Conservation (phyloP, 1,284 basidiomycete genomes). For the Cryptococcus sp. region DNA sequence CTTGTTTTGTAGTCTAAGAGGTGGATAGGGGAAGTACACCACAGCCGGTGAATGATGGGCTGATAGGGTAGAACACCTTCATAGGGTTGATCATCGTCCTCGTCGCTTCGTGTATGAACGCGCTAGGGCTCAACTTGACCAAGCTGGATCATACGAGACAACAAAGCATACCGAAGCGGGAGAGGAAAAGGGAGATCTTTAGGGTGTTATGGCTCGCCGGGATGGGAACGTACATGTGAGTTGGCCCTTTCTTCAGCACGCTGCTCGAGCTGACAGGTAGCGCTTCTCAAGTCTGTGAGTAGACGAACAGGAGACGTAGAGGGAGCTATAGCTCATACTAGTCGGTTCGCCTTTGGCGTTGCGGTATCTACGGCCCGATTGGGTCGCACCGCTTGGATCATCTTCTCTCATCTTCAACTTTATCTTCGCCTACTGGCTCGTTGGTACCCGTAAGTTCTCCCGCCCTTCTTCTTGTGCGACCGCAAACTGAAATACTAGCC, state of each 20-base stretch:
- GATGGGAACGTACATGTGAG: constrained; percentile 48
- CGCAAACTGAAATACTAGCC: constrained; percentile 21
- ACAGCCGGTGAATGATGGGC: too few relatives aligned
- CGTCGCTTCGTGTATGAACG: constrained; percentile 40
- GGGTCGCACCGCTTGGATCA: constrained; percentile 47
- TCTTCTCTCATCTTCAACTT: constrained; percentile 48
- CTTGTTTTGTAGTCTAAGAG: too few relatives aligned
- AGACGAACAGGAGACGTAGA: neutral
- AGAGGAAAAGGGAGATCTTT: constrained; percentile 39
- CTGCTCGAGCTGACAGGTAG: constrained; percentile 17
- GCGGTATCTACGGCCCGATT: constrained; percentile 46
- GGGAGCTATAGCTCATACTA: constrained; percentile 1
- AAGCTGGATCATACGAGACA: constrained; percentile 46
- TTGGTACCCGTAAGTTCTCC: constrained; percentile 43
- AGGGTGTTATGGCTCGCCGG: constrained; percentile 45
- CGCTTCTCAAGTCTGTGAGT: constrained; percentile 44
- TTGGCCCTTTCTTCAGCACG: neutral
- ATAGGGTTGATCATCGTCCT: constrained; percentile 46
- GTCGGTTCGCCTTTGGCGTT: constrained; percentile 47
- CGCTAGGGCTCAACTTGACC: constrained; percentile 46
- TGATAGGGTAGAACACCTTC: constrained; percentile 40
- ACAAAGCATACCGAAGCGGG: constrained; percentile 34
- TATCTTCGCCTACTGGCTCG: constrained; percentile 46
- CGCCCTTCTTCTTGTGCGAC: neutral
- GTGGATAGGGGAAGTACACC: too few relatives aligned